Percentiles rank a stretch among this genome's conserved stretches.
Evolutionary conservation across 2,329 filamentous ascomycete species (phyloP).

Genomic region (Fusarium miscanthi): DNA sequence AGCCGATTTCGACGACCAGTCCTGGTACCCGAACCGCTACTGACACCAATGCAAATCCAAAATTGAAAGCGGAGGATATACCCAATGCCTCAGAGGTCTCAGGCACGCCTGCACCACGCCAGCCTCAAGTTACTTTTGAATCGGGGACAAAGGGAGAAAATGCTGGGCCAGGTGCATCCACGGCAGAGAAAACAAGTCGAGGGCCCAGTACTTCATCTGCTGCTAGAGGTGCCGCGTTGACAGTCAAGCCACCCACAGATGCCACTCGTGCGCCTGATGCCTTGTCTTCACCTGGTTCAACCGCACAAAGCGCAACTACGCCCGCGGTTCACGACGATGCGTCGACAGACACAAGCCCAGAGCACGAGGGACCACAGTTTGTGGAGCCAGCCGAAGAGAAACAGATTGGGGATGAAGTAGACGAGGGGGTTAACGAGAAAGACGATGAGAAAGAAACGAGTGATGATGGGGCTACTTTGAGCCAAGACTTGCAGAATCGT

Average conservation of each 20-base stretch:
- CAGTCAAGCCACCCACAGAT: constrained; percentile 53
- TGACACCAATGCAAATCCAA: not conserved
- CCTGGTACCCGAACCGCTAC: constrained; percentile 11
- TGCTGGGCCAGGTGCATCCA: constrained; percentile 4
- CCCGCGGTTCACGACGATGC: constrained; percentile 74
- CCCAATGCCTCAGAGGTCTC: not conserved
- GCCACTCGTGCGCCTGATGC: constrained; percentile 55
- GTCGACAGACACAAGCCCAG: constrained; percentile 80
- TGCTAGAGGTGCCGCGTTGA: constrained; percentile 28
- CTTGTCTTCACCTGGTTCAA: constrained; percentile 71
- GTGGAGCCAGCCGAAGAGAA: constrained; percentile 61
- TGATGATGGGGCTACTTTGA: constrained; percentile 15
- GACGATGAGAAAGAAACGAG: constrained; percentile 12
- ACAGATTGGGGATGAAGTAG: constrained; percentile 54
- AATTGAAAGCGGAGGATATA: not conserved
- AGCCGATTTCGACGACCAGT: constrained; percentile 17
- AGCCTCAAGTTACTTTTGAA: constrained; percentile 49
- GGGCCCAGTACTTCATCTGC: not conserved
- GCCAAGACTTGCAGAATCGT: constrained; percentile 37
- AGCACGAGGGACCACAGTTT: constrained; percentile 71
- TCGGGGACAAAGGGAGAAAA: constrained; percentile 46
- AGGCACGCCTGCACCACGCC: constrained; percentile 18
- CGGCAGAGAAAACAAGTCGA: constrained; percentile 13
- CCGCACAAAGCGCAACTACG: constrained; percentile 78
- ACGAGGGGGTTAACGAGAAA: constrained; percentile 40